Evolutionary conservation across 306 rosid species (phyloP).

Genomic region (Trifolium pratense): DNA sequence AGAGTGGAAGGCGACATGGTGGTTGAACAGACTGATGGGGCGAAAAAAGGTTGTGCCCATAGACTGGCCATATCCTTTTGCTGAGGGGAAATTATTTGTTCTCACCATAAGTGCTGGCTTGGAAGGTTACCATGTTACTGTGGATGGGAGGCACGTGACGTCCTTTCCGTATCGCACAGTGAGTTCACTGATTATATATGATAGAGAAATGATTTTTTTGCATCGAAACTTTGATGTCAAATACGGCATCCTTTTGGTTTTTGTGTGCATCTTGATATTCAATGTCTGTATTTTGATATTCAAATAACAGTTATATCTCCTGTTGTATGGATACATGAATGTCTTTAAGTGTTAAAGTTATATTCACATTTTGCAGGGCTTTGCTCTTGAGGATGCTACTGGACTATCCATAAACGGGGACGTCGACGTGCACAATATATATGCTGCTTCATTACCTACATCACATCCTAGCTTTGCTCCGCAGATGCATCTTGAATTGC

Average conservation of each 20-base stretch:
- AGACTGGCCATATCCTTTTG: constrained; percentile 97
- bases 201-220: no score
- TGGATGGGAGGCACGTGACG: constrained; percentile 86
- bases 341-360: constrained; percentile 7
- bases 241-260: not conserved
- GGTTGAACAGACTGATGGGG: constrained; percentile 89
- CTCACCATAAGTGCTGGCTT: constrained; percentile 87
- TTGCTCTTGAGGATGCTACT: constrained; percentile 95
- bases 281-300: no score
- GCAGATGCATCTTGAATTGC: constrained; percentile 80
- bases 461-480: constrained; percentile 94
- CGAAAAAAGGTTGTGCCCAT: constrained; percentile 69
- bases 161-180: constrained; percentile 97
- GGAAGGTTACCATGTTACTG: constrained; percentile 92
- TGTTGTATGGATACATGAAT: not conserved
- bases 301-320: no score
- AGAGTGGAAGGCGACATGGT: constrained; percentile 89
- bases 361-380: constrained; percentile 71
- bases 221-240: not conserved
- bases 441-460: constrained; percentile 82
- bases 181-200: constrained; percentile 39
- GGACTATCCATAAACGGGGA: constrained; percentile 87
- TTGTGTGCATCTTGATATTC: no score
- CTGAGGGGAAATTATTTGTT: constrained; percentile 84
- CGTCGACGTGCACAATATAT: constrained; percentile 79